A percentile compares a stretch with the other conserved stretches of the same genome.
These are phyloP conservation scores for Fomitiporia mediterranea DNA, from an alignment of 1,284 basidiomycete genomes.

Conservation along the genomic window DNA sequence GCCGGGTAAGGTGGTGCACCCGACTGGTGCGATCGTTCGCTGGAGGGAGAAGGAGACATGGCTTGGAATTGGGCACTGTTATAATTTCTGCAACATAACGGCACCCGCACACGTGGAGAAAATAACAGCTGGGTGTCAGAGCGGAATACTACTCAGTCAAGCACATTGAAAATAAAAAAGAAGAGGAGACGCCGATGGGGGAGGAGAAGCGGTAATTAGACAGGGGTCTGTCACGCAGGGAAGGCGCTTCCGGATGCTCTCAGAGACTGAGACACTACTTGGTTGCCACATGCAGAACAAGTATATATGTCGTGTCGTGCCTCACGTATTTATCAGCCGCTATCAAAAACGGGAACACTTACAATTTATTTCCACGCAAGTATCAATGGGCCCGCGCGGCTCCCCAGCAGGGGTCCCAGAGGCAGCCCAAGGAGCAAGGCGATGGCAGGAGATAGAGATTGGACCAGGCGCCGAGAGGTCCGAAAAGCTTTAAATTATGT, in stretches of 20 bases:
- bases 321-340: slow-evolving; percentile 7
- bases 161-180: slow-evolving; percentile 3
- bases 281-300: slow-evolving; percentile 6
- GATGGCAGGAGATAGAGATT: background rate
- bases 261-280: background rate
- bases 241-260: slow-evolving; percentile 1
- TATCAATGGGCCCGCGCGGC: background rate
- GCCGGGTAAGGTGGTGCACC: slow-evolving; percentile 3
- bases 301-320: too few relatives aligned
- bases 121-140: slow-evolving; percentile 6
- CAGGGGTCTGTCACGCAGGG: background rate
- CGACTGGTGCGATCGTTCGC: slow-evolving; percentile 7
- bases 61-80: slow-evolving; percentile 7
- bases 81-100: slow-evolving; percentile 14
- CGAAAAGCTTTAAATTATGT: background rate
- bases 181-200: slow-evolving; percentile 3
- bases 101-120: slow-evolving; percentile 13
- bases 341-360: slow-evolving; percentile 10
- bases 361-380: slow-evolving; percentile 1
- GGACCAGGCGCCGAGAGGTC: background rate
- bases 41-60: slow-evolving; percentile 16
- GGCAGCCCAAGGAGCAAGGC: background rate
- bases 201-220: slow-evolving; percentile 12
- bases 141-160: background rate
- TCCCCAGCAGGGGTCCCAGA: background rate